Evolutionary conservation across 78 protist species (phyloP), one percentile per base, ranked within the genome.

Genomic region (Trichosphaerium sp.): DNA sequence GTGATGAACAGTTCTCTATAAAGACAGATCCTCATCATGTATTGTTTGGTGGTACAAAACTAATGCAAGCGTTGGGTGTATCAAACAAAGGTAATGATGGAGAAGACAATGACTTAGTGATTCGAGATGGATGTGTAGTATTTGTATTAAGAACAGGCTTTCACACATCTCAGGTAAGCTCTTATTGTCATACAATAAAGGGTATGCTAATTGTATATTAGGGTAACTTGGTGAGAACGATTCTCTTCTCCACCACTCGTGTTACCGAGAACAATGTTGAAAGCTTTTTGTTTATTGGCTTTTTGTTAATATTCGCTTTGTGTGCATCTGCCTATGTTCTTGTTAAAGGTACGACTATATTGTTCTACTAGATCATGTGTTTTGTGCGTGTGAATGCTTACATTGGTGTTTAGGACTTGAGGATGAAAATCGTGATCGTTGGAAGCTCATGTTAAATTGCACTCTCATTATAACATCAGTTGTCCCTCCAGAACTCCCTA

Each of bases 401-500:
- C 6, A 54, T 35, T 12, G 32, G 43, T 12, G 37, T 15, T 1
- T 54, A 14, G 89, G 92, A 26, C 60, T 77, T n/a, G 32, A 5
- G 26, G 87, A 85, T 28, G 43, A 47, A 28, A 37, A 54, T 15
- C 34, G 90, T 35, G 43, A 34, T 23, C 57, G 80, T 4, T 90
- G 52, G 66, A 89, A 89, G 74, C 73, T 98, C 26, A 8, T 91
- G 7, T 75, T 98, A 18, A 63, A 92, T 51, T 88, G 96, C 80
- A 59, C 79, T 2, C 75, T 92, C 78, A 92, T 92, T 26, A 52
- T 97, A 69, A 92, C 98, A 11, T 43, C 89, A 26, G 99, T 96
- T 3, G 92, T 98, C 15, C 99, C 99, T 25, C 98, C 99, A 1
- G 99, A 95, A 64, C 75, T 98, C 23, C 99, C 99, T 37, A 94